Conservation (phyloP, 1,284 basidiomycete genomes). For the Gomphus sp. region DNA sequence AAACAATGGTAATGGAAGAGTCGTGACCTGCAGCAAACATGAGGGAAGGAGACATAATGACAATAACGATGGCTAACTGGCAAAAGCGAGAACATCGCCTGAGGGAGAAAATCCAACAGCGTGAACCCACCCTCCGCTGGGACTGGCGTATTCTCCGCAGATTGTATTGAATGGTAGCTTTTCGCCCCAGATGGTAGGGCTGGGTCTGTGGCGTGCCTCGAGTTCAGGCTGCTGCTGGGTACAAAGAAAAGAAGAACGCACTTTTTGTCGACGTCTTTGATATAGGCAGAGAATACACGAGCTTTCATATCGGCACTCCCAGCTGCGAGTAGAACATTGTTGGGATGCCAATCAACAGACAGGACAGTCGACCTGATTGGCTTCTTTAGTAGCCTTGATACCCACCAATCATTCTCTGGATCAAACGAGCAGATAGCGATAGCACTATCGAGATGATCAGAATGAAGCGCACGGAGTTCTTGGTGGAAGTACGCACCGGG, state of each 20-base stretch:
- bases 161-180: slow-evolving; percentile 97
- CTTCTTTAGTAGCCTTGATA: slow-evolving; percentile 95
- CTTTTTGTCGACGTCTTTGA: slow-evolving; percentile 98
- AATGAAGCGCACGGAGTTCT: slow-evolving; percentile 5
- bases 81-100: slow-evolving; percentile 88
- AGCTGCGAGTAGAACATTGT: slow-evolving; percentile 90
- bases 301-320: slow-evolving; percentile 95
- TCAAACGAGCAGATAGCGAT: slow-evolving; percentile 95
- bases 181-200: slow-evolving; percentile 92
- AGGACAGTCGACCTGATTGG: slow-evolving; percentile 92
- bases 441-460: slow-evolving; percentile 41
- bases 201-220: slow-evolving; percentile 47
- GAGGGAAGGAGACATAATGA: neutral
- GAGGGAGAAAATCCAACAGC: slow-evolving; percentile 92
- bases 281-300: slow-evolving; percentile 96
- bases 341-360: slow-evolving; percentile 95
- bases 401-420: slow-evolving; percentile 99
- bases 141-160: slow-evolving; percentile 87
- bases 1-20: slow-evolving; percentile 83
- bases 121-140: slow-evolving; percentile 96
- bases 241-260: slow-evolving; percentile 23
- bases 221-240: neutral
- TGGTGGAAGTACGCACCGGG: slow-evolving; percentile 47
- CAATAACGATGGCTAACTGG: slow-evolving; percentile 49
- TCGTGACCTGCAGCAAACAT: slow-evolving; percentile 64